Conservation (phyloP, 148 eudicot genomes). For the Cornus suecica region DNA sequence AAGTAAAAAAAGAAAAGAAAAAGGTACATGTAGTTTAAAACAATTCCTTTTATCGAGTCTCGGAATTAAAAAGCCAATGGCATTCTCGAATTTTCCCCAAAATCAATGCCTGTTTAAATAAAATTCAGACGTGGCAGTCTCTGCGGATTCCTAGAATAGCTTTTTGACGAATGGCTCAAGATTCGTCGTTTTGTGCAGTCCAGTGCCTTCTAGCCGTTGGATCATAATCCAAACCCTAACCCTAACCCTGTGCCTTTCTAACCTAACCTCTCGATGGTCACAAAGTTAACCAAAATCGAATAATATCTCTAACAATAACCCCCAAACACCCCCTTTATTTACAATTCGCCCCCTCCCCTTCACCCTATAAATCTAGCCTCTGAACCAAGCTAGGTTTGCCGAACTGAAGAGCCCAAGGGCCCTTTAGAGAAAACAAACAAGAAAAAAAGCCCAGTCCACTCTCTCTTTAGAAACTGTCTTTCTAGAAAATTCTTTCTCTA, state of each 20-base stretch:
- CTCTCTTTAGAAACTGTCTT: slow-evolving; percentile 10
- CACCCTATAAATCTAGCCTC: slow-evolving; percentile 27
- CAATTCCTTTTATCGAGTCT: too few relatives aligned
- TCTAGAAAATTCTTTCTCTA: background rate
- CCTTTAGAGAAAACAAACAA: slow-evolving; percentile 15
- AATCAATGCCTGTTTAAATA: background rate
- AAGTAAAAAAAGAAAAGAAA: too few relatives aligned
- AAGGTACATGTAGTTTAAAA: too few relatives aligned
- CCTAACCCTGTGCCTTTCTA: background rate
- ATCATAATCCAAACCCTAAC: slow-evolving; percentile 11
- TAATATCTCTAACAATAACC: background rate
- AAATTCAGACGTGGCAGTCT: background rate
- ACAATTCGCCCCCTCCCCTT: slow-evolving; percentile 3
- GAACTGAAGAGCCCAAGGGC: slow-evolving; percentile 36
- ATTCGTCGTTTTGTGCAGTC: slow-evolving; percentile 3
- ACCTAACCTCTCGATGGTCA: background rate
- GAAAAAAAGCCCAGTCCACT: background rate
- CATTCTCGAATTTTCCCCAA: background rate
- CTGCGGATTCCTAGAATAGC: background rate
- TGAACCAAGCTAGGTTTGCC: slow-evolving; percentile 35
- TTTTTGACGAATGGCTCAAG: background rate
- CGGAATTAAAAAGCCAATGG: background rate
- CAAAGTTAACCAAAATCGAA: background rate
- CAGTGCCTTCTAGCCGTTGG: slow-evolving; percentile 1
- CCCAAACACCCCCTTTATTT: background rate